These are phyloP conservation scores for Phtheirospermum japonicum DNA, from an alignment of 257 asterid genomes.

Conservation along the genomic window DNA sequence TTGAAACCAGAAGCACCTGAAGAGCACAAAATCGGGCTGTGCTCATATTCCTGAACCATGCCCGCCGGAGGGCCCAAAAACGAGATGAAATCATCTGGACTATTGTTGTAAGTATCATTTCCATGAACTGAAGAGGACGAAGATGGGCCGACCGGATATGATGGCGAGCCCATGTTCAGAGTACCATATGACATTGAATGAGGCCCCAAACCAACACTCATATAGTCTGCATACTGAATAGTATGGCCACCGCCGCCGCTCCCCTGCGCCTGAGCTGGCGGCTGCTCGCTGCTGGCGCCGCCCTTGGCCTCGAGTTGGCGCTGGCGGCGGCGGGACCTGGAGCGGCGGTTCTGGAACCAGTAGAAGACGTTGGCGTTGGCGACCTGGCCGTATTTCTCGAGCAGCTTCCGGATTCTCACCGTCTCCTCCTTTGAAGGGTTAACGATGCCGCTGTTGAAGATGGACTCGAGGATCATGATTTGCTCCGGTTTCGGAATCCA, in stretches of 20 bases:
- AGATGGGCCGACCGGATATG: slow-evolving; percentile 17
- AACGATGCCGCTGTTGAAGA: slow-evolving; percentile 82
- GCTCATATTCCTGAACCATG: too few species aligned
- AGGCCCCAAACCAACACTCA: slow-evolving; percentile 12
- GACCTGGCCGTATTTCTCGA: slow-evolving; percentile 69
- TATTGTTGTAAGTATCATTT: not conserved
- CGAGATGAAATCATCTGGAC: slow-evolving; percentile 20
- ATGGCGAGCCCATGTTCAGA: slow-evolving; percentile 30
- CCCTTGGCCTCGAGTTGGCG: slow-evolving; percentile 51
- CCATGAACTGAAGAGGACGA: slow-evolving; percentile 31
- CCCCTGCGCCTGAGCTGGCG: slow-evolving; percentile 15
- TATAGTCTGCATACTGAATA: slow-evolving; percentile 27
- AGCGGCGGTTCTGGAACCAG: slow-evolving; percentile 93
- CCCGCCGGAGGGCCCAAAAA: slow-evolving; percentile 32
- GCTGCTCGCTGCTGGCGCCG: slow-evolving; percentile 24
- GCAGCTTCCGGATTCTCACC: slow-evolving; percentile 51
- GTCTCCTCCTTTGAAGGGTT: slow-evolving; percentile 80
- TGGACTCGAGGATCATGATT: slow-evolving; percentile 72
- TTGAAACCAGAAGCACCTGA: too few species aligned
- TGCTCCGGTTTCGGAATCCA: slow-evolving; percentile 91
- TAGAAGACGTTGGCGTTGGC: slow-evolving; percentile 83
- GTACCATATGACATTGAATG: not conserved
- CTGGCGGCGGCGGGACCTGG: slow-evolving; percentile 74
- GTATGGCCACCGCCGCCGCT: slow-evolving; percentile 15
- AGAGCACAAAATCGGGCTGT: too few species aligned